Evolutionary conservation across 148 eudicot genomes (phyloP).

Genomic region (Heliosperma pusillum): DNA sequence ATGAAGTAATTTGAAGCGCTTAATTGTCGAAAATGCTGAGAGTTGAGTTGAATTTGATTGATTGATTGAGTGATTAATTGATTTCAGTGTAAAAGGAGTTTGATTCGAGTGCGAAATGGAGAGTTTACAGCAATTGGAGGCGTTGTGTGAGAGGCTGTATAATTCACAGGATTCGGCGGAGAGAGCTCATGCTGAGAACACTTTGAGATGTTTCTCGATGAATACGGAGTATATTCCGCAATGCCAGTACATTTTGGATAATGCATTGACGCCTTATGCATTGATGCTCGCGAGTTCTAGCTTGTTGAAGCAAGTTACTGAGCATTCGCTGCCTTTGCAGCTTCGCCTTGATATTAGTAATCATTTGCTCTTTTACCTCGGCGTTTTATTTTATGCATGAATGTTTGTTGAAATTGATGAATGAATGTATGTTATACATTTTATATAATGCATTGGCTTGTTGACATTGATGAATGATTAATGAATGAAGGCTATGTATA

Average conservation of each 20-base stretch:
- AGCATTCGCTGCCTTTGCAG: conserved; percentile 70
- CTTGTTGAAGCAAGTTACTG: conserved; percentile 93
- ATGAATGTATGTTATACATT: neutral
- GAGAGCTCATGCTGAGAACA: conserved; percentile 86
- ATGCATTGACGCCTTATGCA: conserved; percentile 83
- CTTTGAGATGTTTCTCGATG: conserved; percentile 80
- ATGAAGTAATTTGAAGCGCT: neutral
- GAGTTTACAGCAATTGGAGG: conserved; percentile 86
- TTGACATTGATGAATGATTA: too few species aligned
- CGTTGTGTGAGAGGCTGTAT: conserved; percentile 87
- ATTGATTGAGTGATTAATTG: conserved; percentile 5
- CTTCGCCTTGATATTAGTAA: conserved; percentile 92
- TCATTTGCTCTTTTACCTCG: neutral
- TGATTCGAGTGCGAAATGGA: conserved; percentile 45
- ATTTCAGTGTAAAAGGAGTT: conserved; percentile 8
- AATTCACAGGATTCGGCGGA: conserved; percentile 92
- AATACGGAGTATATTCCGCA: conserved; percentile 80
- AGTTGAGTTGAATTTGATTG: conserved; percentile 11
- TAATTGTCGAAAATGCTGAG: neutral
- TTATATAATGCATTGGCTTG: too few species aligned
- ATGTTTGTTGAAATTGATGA: neutral
- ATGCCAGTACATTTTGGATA: conserved; percentile 87
- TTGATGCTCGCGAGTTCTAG: conserved; percentile 95
- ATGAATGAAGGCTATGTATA: too few species aligned
- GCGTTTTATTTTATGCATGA: neutral